Percentiles rank a stretch among this genome's conserved stretches.
Conservation (phyloP, 2,329 filamentous ascomycete species). For the Nothomitra cinnamomea region DNA sequence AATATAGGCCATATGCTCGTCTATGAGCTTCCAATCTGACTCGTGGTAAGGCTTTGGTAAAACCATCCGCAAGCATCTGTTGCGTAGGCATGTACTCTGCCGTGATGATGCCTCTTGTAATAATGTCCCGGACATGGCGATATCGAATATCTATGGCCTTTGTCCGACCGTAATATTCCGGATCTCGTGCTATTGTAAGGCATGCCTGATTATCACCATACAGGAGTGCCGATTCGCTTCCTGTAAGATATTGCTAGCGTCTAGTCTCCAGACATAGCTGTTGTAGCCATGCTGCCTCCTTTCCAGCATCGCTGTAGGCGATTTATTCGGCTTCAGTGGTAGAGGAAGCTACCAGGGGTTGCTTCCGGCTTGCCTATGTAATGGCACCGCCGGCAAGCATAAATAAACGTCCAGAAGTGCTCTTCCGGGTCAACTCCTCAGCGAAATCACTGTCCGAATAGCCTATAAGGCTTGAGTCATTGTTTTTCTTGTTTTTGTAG, state of each 20-base stretch:
- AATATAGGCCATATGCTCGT: no score
- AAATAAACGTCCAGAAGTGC: conserved; percentile 7
- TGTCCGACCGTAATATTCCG: neutral
- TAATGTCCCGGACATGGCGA: conserved; percentile 6
- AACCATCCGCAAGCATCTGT: no score
- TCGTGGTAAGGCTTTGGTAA: no score
- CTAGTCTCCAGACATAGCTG: neutral
- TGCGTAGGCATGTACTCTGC: no score
- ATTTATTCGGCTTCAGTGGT: conserved; percentile 7
- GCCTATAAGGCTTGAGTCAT: neutral
- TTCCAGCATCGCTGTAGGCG: conserved; percentile 3
- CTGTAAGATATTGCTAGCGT: neutral
- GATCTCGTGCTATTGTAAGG: conserved; percentile 6
- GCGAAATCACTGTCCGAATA: neutral
- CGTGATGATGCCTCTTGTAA: conserved; percentile 4
- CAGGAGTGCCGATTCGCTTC: neutral
- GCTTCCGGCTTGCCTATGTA: conserved; percentile 7
- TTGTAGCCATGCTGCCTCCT: conserved; percentile 5
- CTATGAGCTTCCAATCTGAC: no score
- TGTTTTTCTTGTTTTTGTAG: neutral
- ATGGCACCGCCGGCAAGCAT: conserved; percentile 5
- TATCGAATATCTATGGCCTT: conserved; percentile 10
- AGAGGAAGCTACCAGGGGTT: neutral
- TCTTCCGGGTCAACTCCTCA: conserved; percentile 3
- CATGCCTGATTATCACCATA: conserved; percentile 8